A percentile compares a stretch with the other conserved stretches of the same genome.
Conservation (phyloP, 192 early-diverging fungal genomes). For the Coemansia sp. region DNA sequence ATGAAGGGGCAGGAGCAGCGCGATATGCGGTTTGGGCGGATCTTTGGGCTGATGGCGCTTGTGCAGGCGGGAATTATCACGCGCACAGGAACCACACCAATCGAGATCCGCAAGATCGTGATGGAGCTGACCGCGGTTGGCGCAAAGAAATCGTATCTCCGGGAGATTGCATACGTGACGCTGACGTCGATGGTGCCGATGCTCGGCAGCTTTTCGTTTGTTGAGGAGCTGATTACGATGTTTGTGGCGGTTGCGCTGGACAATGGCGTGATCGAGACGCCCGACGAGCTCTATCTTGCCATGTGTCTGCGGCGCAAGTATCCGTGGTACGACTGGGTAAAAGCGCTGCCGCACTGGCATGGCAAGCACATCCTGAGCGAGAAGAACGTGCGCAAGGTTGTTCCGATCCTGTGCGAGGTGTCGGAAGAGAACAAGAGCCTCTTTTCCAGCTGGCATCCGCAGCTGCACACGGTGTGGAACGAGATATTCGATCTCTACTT, state of each 20-base stretch:
- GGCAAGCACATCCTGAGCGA: constrained; percentile 39
- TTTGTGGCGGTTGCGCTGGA: constrained; percentile 47
- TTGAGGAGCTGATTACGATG: constrained; percentile 39
- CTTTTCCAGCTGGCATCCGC: constrained; percentile 68
- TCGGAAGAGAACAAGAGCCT: constrained; percentile 35
- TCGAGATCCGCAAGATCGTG: constrained; percentile 73
- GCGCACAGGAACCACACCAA: constrained; percentile 61
- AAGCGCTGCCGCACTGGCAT: constrained; percentile 47
- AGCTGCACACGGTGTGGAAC: constrained; percentile 82
- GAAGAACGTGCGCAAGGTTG: constrained; percentile 30
- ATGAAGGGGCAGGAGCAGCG: constrained; percentile 87
- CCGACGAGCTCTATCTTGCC: constrained; percentile 52
- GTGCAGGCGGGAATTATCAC: constrained; percentile 74
- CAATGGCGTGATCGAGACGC: constrained; percentile 47
- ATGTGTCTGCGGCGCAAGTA: constrained; percentile 36
- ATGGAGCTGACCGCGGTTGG: constrained; percentile 68
- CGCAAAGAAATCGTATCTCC: constrained; percentile 75
- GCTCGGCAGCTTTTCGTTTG: constrained; percentile 18
- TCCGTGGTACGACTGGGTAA: constrained; percentile 45
- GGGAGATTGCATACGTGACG: constrained; percentile 75
- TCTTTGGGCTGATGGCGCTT: constrained; percentile 87
- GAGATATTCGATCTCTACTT: constrained; percentile 64
- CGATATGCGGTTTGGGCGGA: constrained; percentile 85
- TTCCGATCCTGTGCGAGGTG: constrained; percentile 44
- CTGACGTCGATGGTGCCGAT: constrained; percentile 54